Percentiles rank a stretch among this genome's conserved stretches.
These are phyloP conservation scores for Pseudogymnoascus sp. DNA, from an alignment of 2,329 filamentous ascomycete species.

Conservation along the genomic window DNA sequence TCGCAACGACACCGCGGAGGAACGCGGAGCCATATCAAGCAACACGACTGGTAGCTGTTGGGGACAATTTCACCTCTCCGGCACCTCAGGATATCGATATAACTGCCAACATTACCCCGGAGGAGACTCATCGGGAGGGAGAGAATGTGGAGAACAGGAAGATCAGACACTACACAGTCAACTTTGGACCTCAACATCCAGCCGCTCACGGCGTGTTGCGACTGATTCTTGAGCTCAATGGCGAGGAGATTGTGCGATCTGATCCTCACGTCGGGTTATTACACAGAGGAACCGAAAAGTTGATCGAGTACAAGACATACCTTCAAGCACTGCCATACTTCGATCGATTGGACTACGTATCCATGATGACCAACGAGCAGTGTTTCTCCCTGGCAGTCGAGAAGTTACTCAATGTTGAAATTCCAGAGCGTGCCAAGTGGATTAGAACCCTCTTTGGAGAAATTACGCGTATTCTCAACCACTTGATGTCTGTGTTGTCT, in stretches of 20 bases:
- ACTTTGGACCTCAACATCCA: conserved; percentile 97
- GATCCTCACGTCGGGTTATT: conserved; percentile 95
- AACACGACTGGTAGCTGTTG: conserved; percentile 44
- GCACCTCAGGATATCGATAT: conserved; percentile 20
- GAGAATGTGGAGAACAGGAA: conserved; percentile 57
- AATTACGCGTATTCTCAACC: conserved; percentile 89
- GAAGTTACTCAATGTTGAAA: conserved; percentile 94
- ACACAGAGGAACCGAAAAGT: conserved; percentile 95
- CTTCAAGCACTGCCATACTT: conserved; percentile 97
- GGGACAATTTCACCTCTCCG: conserved; percentile 51
- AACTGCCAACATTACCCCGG: conserved; percentile 20
- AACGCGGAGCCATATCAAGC: conserved; percentile 52
- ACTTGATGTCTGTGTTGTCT: conserved; percentile 93
- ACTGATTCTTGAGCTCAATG: conserved; percentile 93
- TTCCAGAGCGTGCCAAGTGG: conserved; percentile 91
- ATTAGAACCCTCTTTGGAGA: conserved; percentile 94
- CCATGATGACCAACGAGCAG: conserved; percentile 99
- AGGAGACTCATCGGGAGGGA: conserved; percentile 35
- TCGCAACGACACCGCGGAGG: conserved; percentile 59
- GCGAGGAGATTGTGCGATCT: conserved; percentile 92
- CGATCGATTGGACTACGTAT: conserved; percentile 96
- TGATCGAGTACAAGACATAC: conserved; percentile 99
- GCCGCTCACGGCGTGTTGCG: conserved; percentile 97
- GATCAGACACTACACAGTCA: conserved; percentile 98
- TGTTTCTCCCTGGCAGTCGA: conserved; percentile 92